Evolutionary conservation across 345 rosid genomes (phyloP).

Genomic region (Boechera divaricarpa): DNA sequence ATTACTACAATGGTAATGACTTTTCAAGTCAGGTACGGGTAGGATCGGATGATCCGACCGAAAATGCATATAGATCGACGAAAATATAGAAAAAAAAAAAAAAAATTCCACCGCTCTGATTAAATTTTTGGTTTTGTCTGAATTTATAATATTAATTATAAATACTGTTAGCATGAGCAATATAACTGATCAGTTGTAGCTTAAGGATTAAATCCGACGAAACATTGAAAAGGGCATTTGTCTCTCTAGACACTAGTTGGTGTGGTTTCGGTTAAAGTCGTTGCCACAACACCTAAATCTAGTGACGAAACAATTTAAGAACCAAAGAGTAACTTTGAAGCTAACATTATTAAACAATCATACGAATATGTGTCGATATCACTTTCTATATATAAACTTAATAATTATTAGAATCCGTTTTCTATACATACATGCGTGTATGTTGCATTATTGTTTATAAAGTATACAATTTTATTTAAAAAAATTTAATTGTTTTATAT

Average conservation of each 20-base stretch:
- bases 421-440: constrained; percentile 20
- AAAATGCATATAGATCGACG: background rate
- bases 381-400: constrained; percentile 12
- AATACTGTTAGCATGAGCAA: background rate
- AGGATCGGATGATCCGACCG: background rate
- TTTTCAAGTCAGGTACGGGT: background rate
- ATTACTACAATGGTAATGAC: background rate
- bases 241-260: constrained; percentile 34
- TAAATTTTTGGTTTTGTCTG: background rate
- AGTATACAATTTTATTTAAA: too few relatives aligned
- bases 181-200: constrained; percentile 11
- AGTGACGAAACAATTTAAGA: constrained; percentile 34
- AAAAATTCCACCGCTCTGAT: background rate
- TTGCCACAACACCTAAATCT: constrained; percentile 42
- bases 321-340: constrained; percentile 41
- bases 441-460: constrained; percentile 1
- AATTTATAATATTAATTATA: background rate
- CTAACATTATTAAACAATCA: constrained; percentile 35
- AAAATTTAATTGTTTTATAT: background rate
- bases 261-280: constrained; percentile 42
- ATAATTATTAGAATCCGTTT: constrained; percentile 18
- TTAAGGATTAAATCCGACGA: constrained; percentile 24
- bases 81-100: too few relatives aligned
- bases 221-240: constrained; percentile 35
- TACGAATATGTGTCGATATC: constrained; percentile 34